Percentiles rank a stretch among this genome's conserved stretches.
Evolutionary conservation across 2,329 filamentous ascomycete genomes (phyloP).

Genomic region (Fusarium sp.): DNA sequence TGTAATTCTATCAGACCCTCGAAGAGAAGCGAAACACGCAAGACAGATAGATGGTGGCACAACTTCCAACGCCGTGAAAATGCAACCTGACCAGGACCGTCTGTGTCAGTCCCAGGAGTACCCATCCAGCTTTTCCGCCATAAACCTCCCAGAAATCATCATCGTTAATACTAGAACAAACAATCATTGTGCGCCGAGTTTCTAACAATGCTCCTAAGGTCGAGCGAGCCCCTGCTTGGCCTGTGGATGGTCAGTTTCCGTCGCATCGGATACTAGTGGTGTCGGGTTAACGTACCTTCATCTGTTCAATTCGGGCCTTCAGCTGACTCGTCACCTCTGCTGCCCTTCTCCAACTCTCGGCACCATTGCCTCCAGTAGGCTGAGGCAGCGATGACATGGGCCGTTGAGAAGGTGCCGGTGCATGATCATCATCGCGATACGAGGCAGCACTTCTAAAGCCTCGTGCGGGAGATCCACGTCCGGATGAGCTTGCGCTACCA

Average conservation of each 20-base stretch:
- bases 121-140: conserved; percentile 35
- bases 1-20: conserved; percentile 36
- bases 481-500: conserved; percentile 61
- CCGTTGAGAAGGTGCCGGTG: conserved; percentile 43
- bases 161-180: conserved; percentile 35
- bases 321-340: conserved; percentile 97
- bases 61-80: conserved; percentile 44
- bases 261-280: no score
- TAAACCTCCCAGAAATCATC: conserved; percentile 36
- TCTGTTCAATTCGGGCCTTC: conserved; percentile 97
- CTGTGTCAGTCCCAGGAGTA: conserved; percentile 30
- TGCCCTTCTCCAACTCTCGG: conserved; percentile 94
- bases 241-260: conserved; percentile 42
- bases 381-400: conserved; percentile 50
- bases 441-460: conserved; percentile 56
- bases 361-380: conserved; percentile 46
- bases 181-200: conserved; percentile 8
- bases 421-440: conserved; percentile 48
- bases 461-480: conserved; percentile 67
- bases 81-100: conserved; percentile 40
- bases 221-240: conserved; percentile 62
- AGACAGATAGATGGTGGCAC: conserved; percentile 41
- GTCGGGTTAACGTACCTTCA: conserved; percentile 72
- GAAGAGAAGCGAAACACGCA: conserved; percentile 27
- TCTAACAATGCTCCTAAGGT: conserved; percentile 42